A percentile compares a stretch with the other conserved stretches of the same genome.
These are phyloP conservation scores for Stachybotrys elegans DNA, from an alignment of 2,329 filamentous ascomycete genomes.

Conservation along the genomic window DNA sequence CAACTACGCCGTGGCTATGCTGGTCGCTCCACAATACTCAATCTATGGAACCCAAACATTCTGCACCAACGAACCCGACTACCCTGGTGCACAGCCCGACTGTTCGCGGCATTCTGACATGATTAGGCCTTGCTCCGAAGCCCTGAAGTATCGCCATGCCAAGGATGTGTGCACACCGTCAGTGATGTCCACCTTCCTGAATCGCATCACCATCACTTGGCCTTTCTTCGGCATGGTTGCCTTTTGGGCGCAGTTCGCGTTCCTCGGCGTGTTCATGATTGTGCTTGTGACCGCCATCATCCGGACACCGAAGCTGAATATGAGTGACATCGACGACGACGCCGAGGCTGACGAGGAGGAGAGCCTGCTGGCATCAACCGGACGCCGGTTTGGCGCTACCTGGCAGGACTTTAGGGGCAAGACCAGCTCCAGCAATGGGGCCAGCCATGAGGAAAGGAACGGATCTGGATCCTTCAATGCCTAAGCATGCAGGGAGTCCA, in stretches of 20 bases:
- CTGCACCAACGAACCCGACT: conserved; percentile 66
- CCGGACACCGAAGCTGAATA: conserved; percentile 70
- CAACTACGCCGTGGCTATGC: conserved; percentile 88
- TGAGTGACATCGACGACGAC: conserved; percentile 78
- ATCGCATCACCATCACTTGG: conserved; percentile 88
- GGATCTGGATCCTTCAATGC: not conserved
- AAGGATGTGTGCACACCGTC: conserved; percentile 83
- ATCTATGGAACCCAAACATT: conserved; percentile 93
- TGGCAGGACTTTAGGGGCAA: conserved; percentile 81
- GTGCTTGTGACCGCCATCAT: conserved; percentile 77
- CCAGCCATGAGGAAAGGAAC: conserved; percentile 5
- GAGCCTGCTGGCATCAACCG: conserved; percentile 78
- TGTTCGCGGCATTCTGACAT: conserved; percentile 67
- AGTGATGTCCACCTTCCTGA: conserved; percentile 87
- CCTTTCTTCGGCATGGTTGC: conserved; percentile 89
- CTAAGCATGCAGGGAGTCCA: too few relatives aligned
- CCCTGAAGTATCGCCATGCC: conserved; percentile 64
- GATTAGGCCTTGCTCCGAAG: conserved; percentile 78
- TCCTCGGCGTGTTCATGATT: conserved; percentile 77
- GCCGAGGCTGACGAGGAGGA: conserved; percentile 92
- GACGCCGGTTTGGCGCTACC: conserved; percentile 74
- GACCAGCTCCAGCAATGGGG: conserved; percentile 13
- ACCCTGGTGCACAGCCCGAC: conserved; percentile 64
- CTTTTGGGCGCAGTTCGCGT: conserved; percentile 95
- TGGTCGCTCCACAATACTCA: conserved; percentile 93